A percentile compares a stretch with the other conserved stretches of the same genome.
Conservation (phyloP, 345 rosid species). For the Hypericum perforatum region DNA sequence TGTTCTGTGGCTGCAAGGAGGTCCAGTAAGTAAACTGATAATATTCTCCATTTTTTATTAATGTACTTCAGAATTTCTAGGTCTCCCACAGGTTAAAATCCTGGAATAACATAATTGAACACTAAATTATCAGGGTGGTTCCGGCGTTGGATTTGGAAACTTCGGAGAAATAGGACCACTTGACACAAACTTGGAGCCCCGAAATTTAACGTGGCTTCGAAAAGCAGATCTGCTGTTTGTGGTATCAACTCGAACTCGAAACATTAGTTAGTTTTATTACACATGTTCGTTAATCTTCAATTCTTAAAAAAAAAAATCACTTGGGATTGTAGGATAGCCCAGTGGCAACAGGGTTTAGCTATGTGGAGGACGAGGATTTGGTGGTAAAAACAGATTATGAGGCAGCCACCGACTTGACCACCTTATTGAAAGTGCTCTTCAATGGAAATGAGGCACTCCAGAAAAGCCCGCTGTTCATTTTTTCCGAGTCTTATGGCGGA, state of each 20-base stretch:
- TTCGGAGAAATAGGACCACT: slow-evolving; percentile 36
- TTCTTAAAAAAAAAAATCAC: neutral
- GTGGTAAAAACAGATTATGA: slow-evolving; percentile 31
- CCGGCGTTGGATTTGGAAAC: slow-evolving; percentile 33
- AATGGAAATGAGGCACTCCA: slow-evolving; percentile 24
- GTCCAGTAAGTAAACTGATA: slow-evolving; percentile 22
- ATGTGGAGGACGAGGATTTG: slow-evolving; percentile 24
- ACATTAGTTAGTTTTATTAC: neutral
- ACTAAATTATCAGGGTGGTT: slow-evolving; percentile 19
- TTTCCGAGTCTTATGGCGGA: slow-evolving; percentile 45
- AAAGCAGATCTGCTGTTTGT: slow-evolving; percentile 42
- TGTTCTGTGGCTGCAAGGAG: slow-evolving; percentile 35
- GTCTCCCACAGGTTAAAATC: neutral
- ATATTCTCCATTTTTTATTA: neutral
- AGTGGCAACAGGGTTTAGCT: slow-evolving; percentile 38
- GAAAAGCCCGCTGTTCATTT: slow-evolving; percentile 27
- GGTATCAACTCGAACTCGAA: slow-evolving; percentile 6
- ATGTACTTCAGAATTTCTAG: neutral
- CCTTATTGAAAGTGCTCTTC: slow-evolving; percentile 27
- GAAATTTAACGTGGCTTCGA: slow-evolving; percentile 31
- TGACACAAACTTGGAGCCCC: slow-evolving; percentile 26
- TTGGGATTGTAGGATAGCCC: slow-evolving; percentile 29
- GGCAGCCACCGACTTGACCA: slow-evolving; percentile 37
- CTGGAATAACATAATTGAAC: neutral
- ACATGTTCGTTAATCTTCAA: neutral